Base-by-base conservation (phyloP, 768 basidiomycete species). In the Rhizopogon vesiculosus region DNA sequence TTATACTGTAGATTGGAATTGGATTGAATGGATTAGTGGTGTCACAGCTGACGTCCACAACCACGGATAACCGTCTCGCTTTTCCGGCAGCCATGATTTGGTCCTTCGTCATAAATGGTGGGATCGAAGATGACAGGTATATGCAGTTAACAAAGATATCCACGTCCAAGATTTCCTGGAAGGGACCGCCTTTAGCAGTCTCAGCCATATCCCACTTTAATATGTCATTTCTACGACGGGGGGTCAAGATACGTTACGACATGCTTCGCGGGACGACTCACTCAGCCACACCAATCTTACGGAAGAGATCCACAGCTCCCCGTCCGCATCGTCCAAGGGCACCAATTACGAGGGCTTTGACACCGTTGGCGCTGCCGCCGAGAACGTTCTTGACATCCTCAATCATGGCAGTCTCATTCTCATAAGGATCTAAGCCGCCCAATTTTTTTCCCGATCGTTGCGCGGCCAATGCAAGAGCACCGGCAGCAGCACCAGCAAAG, bases 81-180 rank as follows among this genome's bases (percentile, higher is more conserved):
- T 75, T 72, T 25, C 94, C 93, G 12, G 89, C 91, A 19, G 78
- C 77, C n/a, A 72, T 72, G 60, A 97, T 87, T 56, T 83, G 82
- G 42, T 89, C 83, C 28, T 74, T 69, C 4, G 85, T 85, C 46
- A 97, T 57, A 71, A 98, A 98, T n/a, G 85, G 75, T 0, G 93
- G 92, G 53, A 96, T 93, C 57, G 78, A 69, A 16, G 86, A 83
- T n/a, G 84, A 86, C 50, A 99, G 86, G 72, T 98, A 98, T 70
- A 99, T 99, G 80, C 97, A 98, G 77, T 99, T 99, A 79, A 98
- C 85, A 66, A 99, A 98, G 64, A 99, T 85, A 74, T 99, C 96
- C 59, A 93, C 96, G 59, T 93, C 92, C 29, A 98, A 81, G 57
- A 99, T 93, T 76, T 98, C 96, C 45, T 82, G 72, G 78, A 98